A percentile compares a stretch with the other conserved stretches of the same genome.
These are phyloP conservation scores for Glycine tomentella DNA, from an alignment of 306 rosid species.

Conservation along the genomic window DNA sequence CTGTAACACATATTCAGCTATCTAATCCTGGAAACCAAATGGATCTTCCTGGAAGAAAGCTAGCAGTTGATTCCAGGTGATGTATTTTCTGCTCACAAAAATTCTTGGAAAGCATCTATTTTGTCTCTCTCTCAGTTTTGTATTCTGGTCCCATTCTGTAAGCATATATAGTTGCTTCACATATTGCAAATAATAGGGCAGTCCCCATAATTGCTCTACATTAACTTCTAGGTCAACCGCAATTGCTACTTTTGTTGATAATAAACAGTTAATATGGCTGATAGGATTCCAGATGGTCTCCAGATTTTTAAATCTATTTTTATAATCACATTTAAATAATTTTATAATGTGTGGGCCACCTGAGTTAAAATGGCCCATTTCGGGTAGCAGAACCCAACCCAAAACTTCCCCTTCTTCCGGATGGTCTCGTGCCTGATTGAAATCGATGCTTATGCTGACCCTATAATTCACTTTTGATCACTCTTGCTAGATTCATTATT, in stretches of 20 bases:
- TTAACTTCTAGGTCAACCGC: constrained; percentile 9
- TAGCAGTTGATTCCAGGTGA: constrained; percentile 84
- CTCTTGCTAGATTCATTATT: not conserved
- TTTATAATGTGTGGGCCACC: not conserved
- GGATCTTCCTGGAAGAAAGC: constrained; percentile 85
- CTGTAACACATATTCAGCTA: constrained; percentile 77
- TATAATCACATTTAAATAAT: constrained; percentile 1
- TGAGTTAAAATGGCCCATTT: not conserved
- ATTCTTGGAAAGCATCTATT: constrained; percentile 39
- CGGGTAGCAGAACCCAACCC: not conserved
- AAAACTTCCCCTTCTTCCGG: not conserved
- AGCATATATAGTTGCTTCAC: constrained; percentile 21
- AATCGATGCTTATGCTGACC: not conserved
- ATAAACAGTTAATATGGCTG: not conserved
- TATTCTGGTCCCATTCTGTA: constrained; percentile 20
- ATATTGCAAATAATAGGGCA: constrained; percentile 17
- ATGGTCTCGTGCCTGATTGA: not conserved
- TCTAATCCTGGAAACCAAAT: constrained; percentile 82
- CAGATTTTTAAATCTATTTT: not conserved
- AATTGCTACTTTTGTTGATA: not conserved
- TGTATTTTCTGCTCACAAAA: constrained; percentile 21
- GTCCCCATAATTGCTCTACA: constrained; percentile 19
- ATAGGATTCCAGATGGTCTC: not conserved
- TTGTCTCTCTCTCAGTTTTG: constrained; percentile 24
- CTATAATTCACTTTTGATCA: not conserved